Base-by-base conservation (phyloP, 1,284 basidiomycete genomes). In the Naganishia albida region DNA sequence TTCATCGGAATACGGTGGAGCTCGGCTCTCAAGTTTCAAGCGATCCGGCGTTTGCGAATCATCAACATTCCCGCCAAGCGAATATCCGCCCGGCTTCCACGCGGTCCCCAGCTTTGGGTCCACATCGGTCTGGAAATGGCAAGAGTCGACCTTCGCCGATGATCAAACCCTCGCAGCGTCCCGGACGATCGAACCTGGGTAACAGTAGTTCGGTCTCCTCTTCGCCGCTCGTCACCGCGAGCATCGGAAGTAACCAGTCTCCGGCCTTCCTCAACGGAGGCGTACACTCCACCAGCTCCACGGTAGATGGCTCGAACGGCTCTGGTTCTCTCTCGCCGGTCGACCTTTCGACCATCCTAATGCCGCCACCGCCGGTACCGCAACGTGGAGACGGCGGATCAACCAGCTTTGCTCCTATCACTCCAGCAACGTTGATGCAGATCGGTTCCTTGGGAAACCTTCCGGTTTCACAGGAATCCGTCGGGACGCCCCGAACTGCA, bases 401-500 rank as follows among this genome's bases (percentile, higher is more conserved):
- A 74, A 43, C 40, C 42, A 80, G 42, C 25, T 53, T 91, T 52
- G 84, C 84, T 12, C 91, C 91, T 6, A 89, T 91, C 60, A 94
- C 91, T 0, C 91, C 91, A 0, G 88, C 90, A 0, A 89, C 85
- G 68, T 86, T 93, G 71, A 90, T 94, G 89, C 92, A 92, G 68
- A 82, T 94, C 18, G 87, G 86, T 2, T 79, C 69, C 3, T 23
- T 52, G 2, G 55, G 54, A n/a, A 28, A 40, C 12, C 30, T 59
- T 12, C 43, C 56, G 15, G 38, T 10, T 26, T 7, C 26, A 7
- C 46, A 50, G 13, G 57, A 60, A 50, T 50, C 46, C 15, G 23
- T 23, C 10, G 44, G 16, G 15, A 60, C 46, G 48, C 46, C 57
- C 18, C 46, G 34, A 40, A 46, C 57, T 7, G 25, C 30, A 23